Evolutionary conservation across 495 filamentous ascomycete species (phyloP), one percentile per base, ranked within the genome.

Genomic region (Aspergillus leporis): DNA sequence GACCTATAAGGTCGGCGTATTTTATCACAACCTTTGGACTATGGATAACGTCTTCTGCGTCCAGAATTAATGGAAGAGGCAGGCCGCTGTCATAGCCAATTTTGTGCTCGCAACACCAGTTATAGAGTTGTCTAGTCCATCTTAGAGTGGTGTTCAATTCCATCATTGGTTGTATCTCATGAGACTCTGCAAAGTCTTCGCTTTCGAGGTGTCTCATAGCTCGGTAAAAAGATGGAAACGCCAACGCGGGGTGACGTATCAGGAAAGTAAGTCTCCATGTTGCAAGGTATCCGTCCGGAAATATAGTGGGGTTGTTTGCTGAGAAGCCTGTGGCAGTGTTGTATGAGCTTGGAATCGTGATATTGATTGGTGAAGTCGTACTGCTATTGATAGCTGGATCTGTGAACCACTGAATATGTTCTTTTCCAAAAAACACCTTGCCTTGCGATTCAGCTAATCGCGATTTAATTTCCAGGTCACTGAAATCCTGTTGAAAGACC

Each of bases 21-120:
- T 51, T 61, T 1, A 55, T n/a, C 1, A 78, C 62, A 3, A 71
- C 48, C 14, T 59, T 60, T n/a, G 63, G 69, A 3, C 64, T 34
- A 0, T 61, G 51, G 25, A 75, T 74, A 38, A 75, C 50, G 55
- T 78, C 75, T 46, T 76, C 61, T 2, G 75, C 74, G 52, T 78
- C 75, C 19, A 78, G 58, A 5, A 78, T 51, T 7, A 76, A 32
- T 3, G 75, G 74, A 41, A n/a, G 6, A 5, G 9, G 9, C 4
- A 8, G 8, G 10, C 10, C 14, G 16, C 10, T 14, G 6, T 18
- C 38, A 3, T 13, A 8, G 38, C 16, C 38, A 41, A 5, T 51
- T 3, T 23, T 0, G 45, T 65, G 48, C 4, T 62, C 38, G 18
- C 49, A 30, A 58, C 66, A 75, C 47, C 67, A 77, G 6, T 71